These are phyloP conservation scores for Fragaria nilgerrensis DNA, from an alignment of 306 rosid species.

Conservation along the genomic window DNA sequence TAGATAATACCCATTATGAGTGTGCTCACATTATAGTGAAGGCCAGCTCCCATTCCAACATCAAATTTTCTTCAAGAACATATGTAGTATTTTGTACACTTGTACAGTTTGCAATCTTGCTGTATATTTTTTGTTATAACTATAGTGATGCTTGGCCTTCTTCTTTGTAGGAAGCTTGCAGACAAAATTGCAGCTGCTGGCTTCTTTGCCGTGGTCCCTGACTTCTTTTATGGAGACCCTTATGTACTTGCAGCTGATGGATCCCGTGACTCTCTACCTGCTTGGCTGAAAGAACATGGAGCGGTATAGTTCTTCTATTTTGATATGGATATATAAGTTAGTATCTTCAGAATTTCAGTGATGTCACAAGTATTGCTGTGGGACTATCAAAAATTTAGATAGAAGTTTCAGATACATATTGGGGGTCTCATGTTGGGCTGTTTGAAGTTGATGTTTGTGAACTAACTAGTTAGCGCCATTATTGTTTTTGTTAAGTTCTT, in stretches of 20 bases:
- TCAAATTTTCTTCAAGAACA: neutral
- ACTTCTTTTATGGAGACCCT: conserved; percentile 57
- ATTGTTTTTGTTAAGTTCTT: neutral
- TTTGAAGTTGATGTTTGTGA: conserved; percentile 2
- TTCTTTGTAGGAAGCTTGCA: conserved; percentile 51
- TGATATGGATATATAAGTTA: neutral
- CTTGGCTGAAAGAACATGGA: conserved; percentile 43
- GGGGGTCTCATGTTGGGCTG: neutral
- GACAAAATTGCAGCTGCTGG: conserved; percentile 54
- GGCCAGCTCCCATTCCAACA: neutral
- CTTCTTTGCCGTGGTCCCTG: conserved; percentile 64
- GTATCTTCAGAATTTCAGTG: no score
- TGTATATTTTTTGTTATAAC: neutral
- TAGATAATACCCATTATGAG: neutral
- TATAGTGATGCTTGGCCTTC: neutral
- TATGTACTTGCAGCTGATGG: conserved; percentile 24
- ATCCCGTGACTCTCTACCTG: conserved; percentile 20
- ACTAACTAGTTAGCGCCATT: neutral
- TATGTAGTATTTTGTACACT: neutral
- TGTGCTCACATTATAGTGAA: neutral
- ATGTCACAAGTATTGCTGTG: neutral
- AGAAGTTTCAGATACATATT: neutral
- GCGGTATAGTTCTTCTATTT: conserved; percentile 32
- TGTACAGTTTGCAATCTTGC: neutral
- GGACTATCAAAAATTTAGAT: neutral